Evolutionary conservation across 129 eudicot genomes (phyloP), one percentile per base, ranked within the genome.

Genomic region (Tagetes erecta): DNA sequence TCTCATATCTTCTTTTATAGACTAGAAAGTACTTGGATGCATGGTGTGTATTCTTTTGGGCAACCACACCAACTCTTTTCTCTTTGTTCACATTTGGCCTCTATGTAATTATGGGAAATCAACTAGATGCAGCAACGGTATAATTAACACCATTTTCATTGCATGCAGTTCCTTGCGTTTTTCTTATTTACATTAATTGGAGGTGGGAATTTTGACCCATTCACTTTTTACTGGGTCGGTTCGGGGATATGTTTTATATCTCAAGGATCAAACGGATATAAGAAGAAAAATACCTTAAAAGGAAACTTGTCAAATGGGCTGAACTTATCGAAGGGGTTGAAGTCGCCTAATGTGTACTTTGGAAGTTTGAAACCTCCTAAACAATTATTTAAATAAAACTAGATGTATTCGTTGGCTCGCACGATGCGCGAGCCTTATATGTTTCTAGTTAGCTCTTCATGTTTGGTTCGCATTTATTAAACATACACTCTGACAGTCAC

Each of bases 31-130:
- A 93, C 81, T 75, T 93, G 84, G 98, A 93, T 83, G 97, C 97
- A 5, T 93, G 98, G 98, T 93, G 98, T 70, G 98, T 93, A 39
- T 93, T 93, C 88, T 93, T 93, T 80, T 93, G 98, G 98, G 98
- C 98, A 70, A 90, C 97, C 38, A 93, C 98, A 56, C 97, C 98
- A 27, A 90, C 98, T 68, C 92, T 93, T 63, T 88, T 90, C 85
- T 93, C 98, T 67, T 77, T 93, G 70, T 90, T 69, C 87, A 93
- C 98, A 34, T 93, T 93, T 69, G 97, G 97, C 70, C 98, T 91
- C 62, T 91, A 84, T 74, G 80, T 86, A 64, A 71, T 91, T 57
- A 84, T 88, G 95, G 95, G 97, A 67, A 76, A 90, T 81, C 87
- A 87, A 77, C 97, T 90, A 73, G 98, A 93, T 86, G 97, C 98